Conservation (phyloP, 164 flowering plant genomes). For the Hamamelis virginiana region DNA sequence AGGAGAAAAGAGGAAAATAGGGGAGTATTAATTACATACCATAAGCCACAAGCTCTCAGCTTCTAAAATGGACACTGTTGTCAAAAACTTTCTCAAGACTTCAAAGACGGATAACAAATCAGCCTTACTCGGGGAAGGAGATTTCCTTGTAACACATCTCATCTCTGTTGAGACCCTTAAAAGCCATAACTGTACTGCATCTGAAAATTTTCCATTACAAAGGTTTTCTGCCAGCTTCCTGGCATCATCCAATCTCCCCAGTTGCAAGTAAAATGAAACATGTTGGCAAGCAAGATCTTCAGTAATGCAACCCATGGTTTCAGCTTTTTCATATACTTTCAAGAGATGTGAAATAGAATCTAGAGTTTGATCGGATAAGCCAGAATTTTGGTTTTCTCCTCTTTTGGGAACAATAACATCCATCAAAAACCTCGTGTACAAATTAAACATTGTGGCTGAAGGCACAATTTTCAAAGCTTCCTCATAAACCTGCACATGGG, state of each 20-base stretch:
- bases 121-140: constrained; percentile 41
- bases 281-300: constrained; percentile 83
- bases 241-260: constrained; percentile 69
- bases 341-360: constrained; percentile 44
- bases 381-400: constrained; percentile 22
- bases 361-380: constrained; percentile 12
- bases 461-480: constrained; percentile 61
- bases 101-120: constrained; percentile 54
- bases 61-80: constrained; percentile 49
- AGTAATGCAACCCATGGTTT: constrained; percentile 55
- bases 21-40: constrained; percentile 43
- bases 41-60: constrained; percentile 80
- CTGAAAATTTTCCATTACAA: constrained; percentile 49
- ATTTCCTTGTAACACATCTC: constrained; percentile 36
- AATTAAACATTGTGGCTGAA: constrained; percentile 48
- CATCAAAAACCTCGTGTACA: constrained; percentile 61
- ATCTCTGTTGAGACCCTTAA: constrained; percentile 64
- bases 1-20: neutral
- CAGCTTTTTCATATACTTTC: constrained; percentile 67
- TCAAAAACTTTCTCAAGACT: constrained; percentile 42
- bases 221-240: constrained; percentile 54
- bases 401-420: constrained; percentile 37
- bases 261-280: constrained; percentile 53
- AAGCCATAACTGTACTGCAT: constrained; percentile 51
- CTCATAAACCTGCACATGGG: constrained; percentile 62